Percentiles rank a stretch among this genome's conserved stretches.
These are phyloP conservation scores for Rhododendron griersonianum DNA, from an alignment of 148 eudicot genomes.

Conservation along the genomic window DNA sequence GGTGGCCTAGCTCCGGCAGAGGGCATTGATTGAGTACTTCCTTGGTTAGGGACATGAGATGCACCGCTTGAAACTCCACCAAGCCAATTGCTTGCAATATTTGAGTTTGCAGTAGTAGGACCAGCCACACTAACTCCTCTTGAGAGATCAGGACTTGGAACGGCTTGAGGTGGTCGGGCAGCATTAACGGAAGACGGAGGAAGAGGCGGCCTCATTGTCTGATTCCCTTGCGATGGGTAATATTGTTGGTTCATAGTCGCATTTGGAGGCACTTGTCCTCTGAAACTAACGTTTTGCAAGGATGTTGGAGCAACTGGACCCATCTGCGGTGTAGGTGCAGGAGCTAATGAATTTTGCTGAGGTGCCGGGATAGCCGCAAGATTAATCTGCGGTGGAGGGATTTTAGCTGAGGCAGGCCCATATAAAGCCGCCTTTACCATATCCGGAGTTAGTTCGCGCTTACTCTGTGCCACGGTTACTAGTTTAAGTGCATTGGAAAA, in stretches of 20 bases:
- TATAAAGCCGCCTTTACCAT: conserved; percentile 95
- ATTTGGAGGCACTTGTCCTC: conserved; percentile 58
- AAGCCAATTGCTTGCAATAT: conserved; percentile 49
- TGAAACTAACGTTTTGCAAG: conserved; percentile 55
- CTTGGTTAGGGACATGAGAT: conserved; percentile 47
- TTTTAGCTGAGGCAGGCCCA: conserved; percentile 92
- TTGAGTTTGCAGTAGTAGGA: conserved; percentile 38
- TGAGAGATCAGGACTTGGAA: conserved; percentile 24
- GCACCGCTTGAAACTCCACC: conserved; percentile 48
- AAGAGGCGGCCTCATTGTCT: conserved; percentile 54
- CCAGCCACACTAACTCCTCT: conserved; percentile 32
- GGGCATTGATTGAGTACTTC: conserved; percentile 36
- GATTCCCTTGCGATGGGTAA: conserved; percentile 56
- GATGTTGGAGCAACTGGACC: conserved; percentile 38
- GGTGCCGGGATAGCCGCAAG: conserved; percentile 47
- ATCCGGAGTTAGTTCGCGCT: conserved; percentile 90
- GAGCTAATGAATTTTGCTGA: conserved; percentile 40
- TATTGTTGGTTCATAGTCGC: conserved; percentile 52
- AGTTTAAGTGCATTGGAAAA: conserved; percentile 93
- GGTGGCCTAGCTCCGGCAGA: conserved; percentile 35
- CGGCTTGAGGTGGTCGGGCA: conserved; percentile 42
- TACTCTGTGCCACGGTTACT: conserved; percentile 95
- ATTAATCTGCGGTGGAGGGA: conserved; percentile 92
- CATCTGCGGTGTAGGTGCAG: conserved; percentile 46
- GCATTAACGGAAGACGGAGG: conserved; percentile 35